Percentiles rank a stretch among this genome's conserved stretches.
Evolutionary conservation across 2,329 filamentous ascomycete species (phyloP).

Genomic region (Hirsutella rhossiliensis): DNA sequence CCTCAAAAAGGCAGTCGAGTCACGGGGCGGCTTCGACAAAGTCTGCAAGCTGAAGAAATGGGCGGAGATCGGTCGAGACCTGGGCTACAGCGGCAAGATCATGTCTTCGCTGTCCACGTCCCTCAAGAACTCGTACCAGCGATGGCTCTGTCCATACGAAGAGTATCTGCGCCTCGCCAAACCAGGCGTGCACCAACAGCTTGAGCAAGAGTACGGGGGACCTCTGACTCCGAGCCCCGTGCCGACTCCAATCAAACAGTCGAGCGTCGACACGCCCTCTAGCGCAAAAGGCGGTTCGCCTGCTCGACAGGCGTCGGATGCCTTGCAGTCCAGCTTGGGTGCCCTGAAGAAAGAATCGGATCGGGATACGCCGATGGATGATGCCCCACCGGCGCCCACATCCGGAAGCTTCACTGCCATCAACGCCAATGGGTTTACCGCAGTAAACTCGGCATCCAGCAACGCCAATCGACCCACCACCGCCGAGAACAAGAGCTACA

Average conservation of each 20-base stretch:
- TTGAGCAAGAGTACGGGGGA: slow-evolving; percentile 87
- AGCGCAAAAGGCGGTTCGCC: slow-evolving; percentile 55
- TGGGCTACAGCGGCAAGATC: slow-evolving; percentile 98
- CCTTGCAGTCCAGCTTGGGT: slow-evolving; percentile 35
- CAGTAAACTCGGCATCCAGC: slow-evolving; percentile 60
- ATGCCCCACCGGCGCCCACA: slow-evolving; percentile 25
- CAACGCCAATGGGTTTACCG: slow-evolving; percentile 53
- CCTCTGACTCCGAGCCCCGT: slow-evolving; percentile 68
- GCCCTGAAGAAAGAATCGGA: slow-evolving; percentile 32
- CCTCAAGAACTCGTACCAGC: slow-evolving; percentile 93
- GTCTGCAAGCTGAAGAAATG: slow-evolving; percentile 98
- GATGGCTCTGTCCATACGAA: slow-evolving; percentile 95
- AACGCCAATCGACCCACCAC: slow-evolving; percentile 46
- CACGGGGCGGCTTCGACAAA: slow-evolving; percentile 85
- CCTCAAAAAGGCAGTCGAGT: slow-evolving; percentile 92
- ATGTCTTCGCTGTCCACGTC: slow-evolving; percentile 98
- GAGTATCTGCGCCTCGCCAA: slow-evolving; percentile 86
- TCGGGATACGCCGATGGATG: slow-evolving; percentile 34
- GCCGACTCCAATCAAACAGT: slow-evolving; percentile 59
- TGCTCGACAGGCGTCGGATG: slow-evolving; percentile 42
- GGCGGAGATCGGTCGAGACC: slow-evolving; percentile 93
- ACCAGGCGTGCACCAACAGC: slow-evolving; percentile 89
- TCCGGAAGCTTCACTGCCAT: slow-evolving; percentile 49
- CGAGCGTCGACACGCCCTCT: slow-evolving; percentile 45
- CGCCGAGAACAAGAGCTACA: slow-evolving; percentile 42